Conservation (phyloP, 352 stramenopile species). For the Phytopythium kandeliae region DNA sequence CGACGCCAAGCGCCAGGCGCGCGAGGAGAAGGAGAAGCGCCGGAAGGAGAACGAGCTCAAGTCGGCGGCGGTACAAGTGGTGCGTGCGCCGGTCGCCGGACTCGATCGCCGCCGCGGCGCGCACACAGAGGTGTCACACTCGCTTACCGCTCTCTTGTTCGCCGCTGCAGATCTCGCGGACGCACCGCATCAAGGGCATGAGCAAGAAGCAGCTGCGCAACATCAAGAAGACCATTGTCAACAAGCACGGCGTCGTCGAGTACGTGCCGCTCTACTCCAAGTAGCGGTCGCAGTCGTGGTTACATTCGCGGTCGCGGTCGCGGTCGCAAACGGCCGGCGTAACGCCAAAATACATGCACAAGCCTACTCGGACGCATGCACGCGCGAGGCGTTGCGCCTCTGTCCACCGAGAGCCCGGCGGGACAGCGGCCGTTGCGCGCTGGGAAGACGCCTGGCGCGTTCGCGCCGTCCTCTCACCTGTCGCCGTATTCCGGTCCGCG, state of each 20-base stretch:
- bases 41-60: conserved; percentile 89
- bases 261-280: conserved; percentile 86
- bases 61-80: conserved; percentile 81
- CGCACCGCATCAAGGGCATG: conserved; percentile 88
- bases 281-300: no score
- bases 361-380: no score
- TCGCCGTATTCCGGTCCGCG: background rate
- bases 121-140: no score
- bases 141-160: background rate
- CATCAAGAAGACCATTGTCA: conserved; percentile 89
- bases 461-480: background rate
- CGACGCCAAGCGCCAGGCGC: conserved; percentile 64
- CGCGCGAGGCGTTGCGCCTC: background rate
- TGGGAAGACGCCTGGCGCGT: background rate
- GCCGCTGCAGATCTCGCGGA: conserved; percentile 62
- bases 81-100: no score
- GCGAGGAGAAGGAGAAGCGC: conserved; percentile 85
- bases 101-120: no score
- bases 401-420: no score
- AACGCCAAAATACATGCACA: no score
- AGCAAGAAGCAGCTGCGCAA: conserved; percentile 92
- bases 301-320: no score
- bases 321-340: no score
- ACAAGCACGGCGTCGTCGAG: conserved; percentile 89
- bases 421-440: background rate